Conservation (phyloP, 1,139 yeast species). For the Candida pseudocylindracea region DNA sequence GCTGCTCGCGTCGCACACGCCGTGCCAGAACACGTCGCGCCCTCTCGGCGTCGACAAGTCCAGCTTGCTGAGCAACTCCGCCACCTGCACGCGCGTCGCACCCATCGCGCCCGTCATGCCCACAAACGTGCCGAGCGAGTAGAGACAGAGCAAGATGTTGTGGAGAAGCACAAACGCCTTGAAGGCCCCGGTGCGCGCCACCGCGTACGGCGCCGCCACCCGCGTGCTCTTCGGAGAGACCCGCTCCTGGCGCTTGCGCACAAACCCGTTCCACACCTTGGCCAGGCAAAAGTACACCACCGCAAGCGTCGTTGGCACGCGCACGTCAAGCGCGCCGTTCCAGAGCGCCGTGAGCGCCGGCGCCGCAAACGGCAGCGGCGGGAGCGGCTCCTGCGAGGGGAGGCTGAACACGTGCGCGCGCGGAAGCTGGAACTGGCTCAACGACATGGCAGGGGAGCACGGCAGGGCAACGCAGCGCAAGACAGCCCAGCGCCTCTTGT, state of each 20-base stretch:
- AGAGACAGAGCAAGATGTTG: constrained; percentile 36
- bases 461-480: no score
- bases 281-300: constrained; percentile 35
- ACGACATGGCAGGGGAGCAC: no score
- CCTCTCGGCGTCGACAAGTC: constrained; percentile 3
- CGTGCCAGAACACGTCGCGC: constrained; percentile 24
- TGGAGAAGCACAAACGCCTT: constrained; percentile 36
- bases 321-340: constrained; percentile 12
- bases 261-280: constrained; percentile 26
- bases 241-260: constrained; percentile 13
- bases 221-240: constrained; percentile 10
- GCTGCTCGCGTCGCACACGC: constrained; percentile 36
- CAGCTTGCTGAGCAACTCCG: constrained; percentile 7
- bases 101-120: constrained; percentile 39
- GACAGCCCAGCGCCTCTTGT: no score
- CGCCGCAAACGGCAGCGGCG: constrained; percentile 15
- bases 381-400: constrained; percentile 6
- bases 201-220: constrained; percentile 30
- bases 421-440: no score
- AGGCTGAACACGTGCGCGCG: no score
- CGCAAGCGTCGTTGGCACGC: constrained; percentile 37
- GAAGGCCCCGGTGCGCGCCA: constrained; percentile 25
- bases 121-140: constrained; percentile 51
- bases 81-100: constrained; percentile 9
- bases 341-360: constrained; percentile 10